A percentile compares a stretch with the other conserved stretches of the same genome.
Evolutionary conservation across 805 yeast genomes (phyloP).

Genomic region (Candida pseudoglaebosa): DNA sequence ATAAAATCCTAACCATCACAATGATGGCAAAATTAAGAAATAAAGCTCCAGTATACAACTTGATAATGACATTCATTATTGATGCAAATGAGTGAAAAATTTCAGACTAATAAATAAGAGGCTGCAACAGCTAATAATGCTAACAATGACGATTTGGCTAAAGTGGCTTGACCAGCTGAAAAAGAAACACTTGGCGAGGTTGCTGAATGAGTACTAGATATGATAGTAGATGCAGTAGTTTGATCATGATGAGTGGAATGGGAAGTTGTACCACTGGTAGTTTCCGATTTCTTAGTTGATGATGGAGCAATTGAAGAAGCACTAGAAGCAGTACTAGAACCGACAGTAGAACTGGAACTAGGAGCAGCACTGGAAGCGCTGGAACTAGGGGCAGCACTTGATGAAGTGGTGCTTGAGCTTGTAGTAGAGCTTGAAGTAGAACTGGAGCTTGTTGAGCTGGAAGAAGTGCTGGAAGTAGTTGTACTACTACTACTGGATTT

Average conservation of each 20-base stretch:
- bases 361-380: conserved; percentile 6
- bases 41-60: too few relatives aligned
- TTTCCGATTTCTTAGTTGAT: too few relatives aligned
- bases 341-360: conserved; percentile 3
- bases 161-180: neutral
- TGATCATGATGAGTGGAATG: neutral
- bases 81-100: neutral
- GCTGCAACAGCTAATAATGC: neutral
- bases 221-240: neutral
- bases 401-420: conserved; percentile 5
- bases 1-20: too few relatives aligned
- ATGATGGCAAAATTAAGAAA: too few relatives aligned
- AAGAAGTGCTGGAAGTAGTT: conserved; percentile 29
- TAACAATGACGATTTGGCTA: neutral
- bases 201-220: neutral
- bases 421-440: conserved; percentile 7
- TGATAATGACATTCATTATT: too few relatives aligned
- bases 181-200: too few relatives aligned
- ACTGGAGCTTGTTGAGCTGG: conserved; percentile 9
- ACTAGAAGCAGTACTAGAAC: conserved; percentile 8
- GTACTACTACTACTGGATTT: conserved; percentile 19
- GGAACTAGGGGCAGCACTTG: conserved; percentile 5
- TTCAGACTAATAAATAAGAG: neutral
- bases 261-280: neutral
- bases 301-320: conserved; percentile 6